phyloP scores from a whole-genome alignment of 139 green algal genomes.

The Micractinium conductrix region DNA sequence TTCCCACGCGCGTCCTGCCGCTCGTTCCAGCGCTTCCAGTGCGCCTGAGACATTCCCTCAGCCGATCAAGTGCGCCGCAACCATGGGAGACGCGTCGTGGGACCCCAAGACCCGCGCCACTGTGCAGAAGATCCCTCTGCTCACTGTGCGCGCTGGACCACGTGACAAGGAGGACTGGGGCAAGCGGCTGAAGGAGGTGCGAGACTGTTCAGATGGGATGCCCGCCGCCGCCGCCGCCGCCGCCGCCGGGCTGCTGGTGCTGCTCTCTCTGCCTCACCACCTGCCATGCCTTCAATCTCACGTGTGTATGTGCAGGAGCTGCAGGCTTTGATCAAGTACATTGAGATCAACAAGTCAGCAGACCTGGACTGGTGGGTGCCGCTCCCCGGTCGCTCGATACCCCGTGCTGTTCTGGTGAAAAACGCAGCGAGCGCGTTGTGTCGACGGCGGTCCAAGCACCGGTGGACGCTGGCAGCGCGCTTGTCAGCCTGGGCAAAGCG shows the following conservation, averaged over 20 bases:
- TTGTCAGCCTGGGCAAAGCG: too few relatives aligned
- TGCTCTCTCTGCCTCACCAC: not conserved
- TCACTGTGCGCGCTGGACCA: conserved; percentile 82
- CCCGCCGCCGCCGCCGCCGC: not conserved
- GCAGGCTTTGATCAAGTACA: conserved; percentile 93
- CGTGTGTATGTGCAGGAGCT: conserved; percentile 72
- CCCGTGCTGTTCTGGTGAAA: too few relatives aligned
- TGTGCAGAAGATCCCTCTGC: conserved; percentile 93
- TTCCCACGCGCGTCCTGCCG: too few relatives aligned
- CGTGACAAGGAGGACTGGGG: conserved; percentile 82
- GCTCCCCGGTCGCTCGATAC: too few relatives aligned
- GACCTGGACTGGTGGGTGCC: conserved; percentile 98
- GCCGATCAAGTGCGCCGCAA: too few relatives aligned
- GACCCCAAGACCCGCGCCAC: conserved; percentile 73
- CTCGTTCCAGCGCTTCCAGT: too few relatives aligned
- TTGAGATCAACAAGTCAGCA: conserved; percentile 93
- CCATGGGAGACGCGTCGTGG: conserved; percentile 52
- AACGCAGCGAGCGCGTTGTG: too few relatives aligned
- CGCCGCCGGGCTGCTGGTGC: not conserved
- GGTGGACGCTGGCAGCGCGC: too few relatives aligned
- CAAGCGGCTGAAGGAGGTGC: conserved; percentile 82
- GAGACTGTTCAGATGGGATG: not conserved
- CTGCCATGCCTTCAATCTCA: not conserved
- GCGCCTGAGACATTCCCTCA: too few relatives aligned
- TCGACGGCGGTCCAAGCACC: too few relatives aligned